phyloP scores from a whole-genome alignment of 2,329 filamentous ascomycete genomes.

The Epichloe baconii region DNA sequence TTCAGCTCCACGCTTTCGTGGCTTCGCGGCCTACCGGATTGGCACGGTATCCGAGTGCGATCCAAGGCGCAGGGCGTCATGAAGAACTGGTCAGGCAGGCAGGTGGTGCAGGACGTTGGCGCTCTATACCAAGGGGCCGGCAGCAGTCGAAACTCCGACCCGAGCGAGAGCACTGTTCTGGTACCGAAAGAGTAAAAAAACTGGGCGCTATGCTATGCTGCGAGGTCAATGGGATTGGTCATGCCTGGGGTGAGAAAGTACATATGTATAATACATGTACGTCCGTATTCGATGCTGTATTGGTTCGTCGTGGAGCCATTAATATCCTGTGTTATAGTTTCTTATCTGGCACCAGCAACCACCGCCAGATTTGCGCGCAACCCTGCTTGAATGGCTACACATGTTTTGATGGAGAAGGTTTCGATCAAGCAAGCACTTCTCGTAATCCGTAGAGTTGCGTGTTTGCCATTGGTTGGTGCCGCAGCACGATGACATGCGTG shows the following conservation, averaged over 20 bases:
- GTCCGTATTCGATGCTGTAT: not conserved
- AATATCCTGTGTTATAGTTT: not conserved
- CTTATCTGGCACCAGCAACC: not conserved
- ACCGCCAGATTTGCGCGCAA: too few relatives aligned
- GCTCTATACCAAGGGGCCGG: slow-evolving; percentile 7
- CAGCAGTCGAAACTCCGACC: not conserved
- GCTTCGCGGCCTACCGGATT: slow-evolving; percentile 44
- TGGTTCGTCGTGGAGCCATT: not conserved
- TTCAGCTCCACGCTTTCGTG: slow-evolving; percentile 27
- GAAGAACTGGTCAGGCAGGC: slow-evolving; percentile 30
- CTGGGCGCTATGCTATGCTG: too few relatives aligned
- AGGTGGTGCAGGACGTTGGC: slow-evolving; percentile 33
- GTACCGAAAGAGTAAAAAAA: slow-evolving; percentile 16
- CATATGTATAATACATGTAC: not conserved
- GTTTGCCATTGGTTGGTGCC: too few relatives aligned
- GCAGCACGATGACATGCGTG: too few relatives aligned
- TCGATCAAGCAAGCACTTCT: too few relatives aligned
- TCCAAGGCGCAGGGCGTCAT: slow-evolving; percentile 28
- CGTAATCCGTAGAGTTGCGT: too few relatives aligned
- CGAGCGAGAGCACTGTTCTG: slow-evolving; percentile 12
- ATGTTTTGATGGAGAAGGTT: too few relatives aligned
- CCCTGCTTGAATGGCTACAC: not conserved
- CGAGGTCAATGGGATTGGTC: too few relatives aligned
- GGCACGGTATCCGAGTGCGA: slow-evolving; percentile 44
- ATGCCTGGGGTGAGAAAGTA: not conserved